Base-by-base conservation (phyloP, 2,329 filamentous ascomycete genomes). In the Cercospora beticola region DNA sequence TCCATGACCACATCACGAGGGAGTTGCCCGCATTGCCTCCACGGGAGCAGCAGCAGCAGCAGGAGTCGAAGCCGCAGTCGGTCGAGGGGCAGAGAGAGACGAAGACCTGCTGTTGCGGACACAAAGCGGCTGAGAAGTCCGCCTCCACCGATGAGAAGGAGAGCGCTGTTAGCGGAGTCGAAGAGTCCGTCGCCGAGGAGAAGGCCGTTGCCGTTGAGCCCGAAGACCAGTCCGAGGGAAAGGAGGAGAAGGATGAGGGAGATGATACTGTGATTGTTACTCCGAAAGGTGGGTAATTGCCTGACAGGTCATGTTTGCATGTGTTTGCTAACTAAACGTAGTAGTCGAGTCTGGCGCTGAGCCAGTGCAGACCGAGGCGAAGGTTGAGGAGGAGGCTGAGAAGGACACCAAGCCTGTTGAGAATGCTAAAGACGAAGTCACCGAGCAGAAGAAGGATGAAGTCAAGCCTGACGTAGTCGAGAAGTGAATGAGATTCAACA, bases 191-290 rank as follows among this genome's bases (percentile, higher is more conserved):
- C 62, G 12, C 62, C 62, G 18, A 33, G 28, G 18, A 64, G 43
- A 36, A 56, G 43, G 8, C 62, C 62, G 18, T 43, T 64, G 62
- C 62, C 62, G 14, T 12, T 30, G 52, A 64, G 62, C 26, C 52
- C 62, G 52, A 64, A 33, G 23, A 58, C 30, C 18, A 56, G 59
- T n/a, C 59, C 49, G 26, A 14, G 43, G 62, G 62, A 58, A 21
- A 64, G 62, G 49, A 57, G 62, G 49, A 57, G 49, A 57, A 64
- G 52, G 49, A 57, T 26, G 62, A 57, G 62, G 62, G 62, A 64
- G 62, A 64, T 56, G 62, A 64, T 64, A 64, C 62, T 57, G 62
- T 64, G 62, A 64, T 64, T 28, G 49, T 57, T 43, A 64, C 62
- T 43, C 21, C 33, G n/a, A 57, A 28, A 40, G 62, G 62, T 57